Base-by-base conservation (phyloP, 345 rosid species). In the Citrus maxima region DNA sequence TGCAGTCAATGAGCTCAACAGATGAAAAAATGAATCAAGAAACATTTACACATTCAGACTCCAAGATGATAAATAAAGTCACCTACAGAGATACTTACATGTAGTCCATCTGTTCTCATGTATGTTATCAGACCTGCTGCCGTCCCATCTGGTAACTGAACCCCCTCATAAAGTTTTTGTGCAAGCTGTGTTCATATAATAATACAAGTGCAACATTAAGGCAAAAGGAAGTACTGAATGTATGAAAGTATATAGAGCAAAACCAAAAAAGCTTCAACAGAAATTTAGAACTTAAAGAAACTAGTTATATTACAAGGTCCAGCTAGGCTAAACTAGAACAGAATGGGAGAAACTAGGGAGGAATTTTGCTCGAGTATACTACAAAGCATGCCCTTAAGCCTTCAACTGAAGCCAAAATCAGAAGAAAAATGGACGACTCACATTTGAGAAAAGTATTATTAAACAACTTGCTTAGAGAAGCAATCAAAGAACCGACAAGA, bases 91-190 rank as follows among this genome's bases (percentile, higher is more conserved):
- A 77, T 72, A 89, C 97, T 73, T 86, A 96, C 99, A 89, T 93
- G 99, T 61, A 96, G 84, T 78, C 99, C 97, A 87, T 96, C 99
- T 18, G 99, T 94, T 84, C 99, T 88, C 90, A 85, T 87, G 86
- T 96, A 96, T 71, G 99, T 96, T 84, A 96, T 93, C 85, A 96
- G 84, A 75, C 99, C 99, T 34, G 88, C 87, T 78, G 92, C 90
- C 87, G 86, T 82, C 78, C 92, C 93, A 78, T 92, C 89, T 24
- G 91, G 82, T 60, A 96, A 81, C 61, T 88, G 91, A 84, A 96
- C 84, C 65, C 99, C 99, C 86, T 96, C 99, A 75, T 96, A 96
- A 25, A 96, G 95, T 84, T 91, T 93, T 84, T 96, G 98, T 46
- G 99, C 98, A 77, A 94, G 88, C 99, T 96, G 95, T 85, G 89